Base-by-base conservation (phyloP, 371 early-diverging fungal species). In the Mortierella sp. region DNA sequence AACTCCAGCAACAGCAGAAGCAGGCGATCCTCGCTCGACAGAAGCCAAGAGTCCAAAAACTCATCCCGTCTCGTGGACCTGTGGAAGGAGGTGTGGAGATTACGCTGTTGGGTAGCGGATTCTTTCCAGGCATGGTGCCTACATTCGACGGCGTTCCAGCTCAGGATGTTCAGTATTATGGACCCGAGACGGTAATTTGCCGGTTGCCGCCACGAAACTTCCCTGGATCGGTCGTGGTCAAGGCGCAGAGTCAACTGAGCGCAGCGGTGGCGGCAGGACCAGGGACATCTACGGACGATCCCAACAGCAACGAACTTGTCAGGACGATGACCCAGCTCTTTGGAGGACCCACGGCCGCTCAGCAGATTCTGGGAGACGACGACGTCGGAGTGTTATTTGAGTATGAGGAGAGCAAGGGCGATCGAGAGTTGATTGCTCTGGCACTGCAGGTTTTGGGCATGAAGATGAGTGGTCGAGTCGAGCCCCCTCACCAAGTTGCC, bases 361-460 rank as follows among this genome's bases (percentile, higher is more conserved):
- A 49, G 27, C 78, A 70, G 38, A 29, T 79, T 21, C 24, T 82
- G 27, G 73, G 75, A 12, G 89, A 91, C 24, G 90, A 92, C 29
- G 91, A 92, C 56, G 90, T 91, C 1, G 89, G 89, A 0, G 78
- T 91, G n/a, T 93, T 94, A 55, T 91, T 90, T 38, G 95, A 95
- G 58, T 90, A 93, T 70, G 94, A 95, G 48, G 85, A 84, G 49
- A 78, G 74, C 60, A 78, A 84, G 35, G 85, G 79, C 43, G 97
- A 97, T 70, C 92, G 94, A 54, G 95, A 95, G 41, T 81, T 97
- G 63, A 92, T 96, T 84, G 96, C 95, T 75, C 89, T 97, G 48
- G 96, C 96, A 3, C 79, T 97, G 75, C 96, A 96, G 73, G 95
- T 96, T 0, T 91, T 96, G 7, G 96, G 96, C 4, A 87, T 97